Base-by-base conservation (phyloP, 2,329 filamentous ascomycete species). In the Stenocarpella maydis region DNA sequence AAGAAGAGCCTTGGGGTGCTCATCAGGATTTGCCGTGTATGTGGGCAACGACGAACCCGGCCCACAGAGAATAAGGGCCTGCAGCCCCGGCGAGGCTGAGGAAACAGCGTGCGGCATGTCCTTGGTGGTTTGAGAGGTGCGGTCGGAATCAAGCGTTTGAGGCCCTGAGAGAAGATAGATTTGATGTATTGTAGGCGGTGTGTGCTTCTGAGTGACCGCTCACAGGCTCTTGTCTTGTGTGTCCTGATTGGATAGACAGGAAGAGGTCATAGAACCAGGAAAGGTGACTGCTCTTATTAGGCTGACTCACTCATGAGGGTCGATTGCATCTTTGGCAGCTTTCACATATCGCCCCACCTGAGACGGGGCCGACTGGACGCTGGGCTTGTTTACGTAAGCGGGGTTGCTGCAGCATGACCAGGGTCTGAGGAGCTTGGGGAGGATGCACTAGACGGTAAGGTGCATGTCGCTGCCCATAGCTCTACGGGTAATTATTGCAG, bases 11-110 rank as follows among this genome's bases (percentile, higher is more conserved):
- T 96, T 96, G 12, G 93, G 92, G 71, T 92, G 90, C 77, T 95
- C 91, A 80, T 92, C 90, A 6, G 92, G 91, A 71, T 91, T 93
- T 3, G 92, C 90, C 2, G 92, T 95, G 78, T 96, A 95, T 1
- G 93, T 95, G 54, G 91, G 90, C 74, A 96, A 91, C 0, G 91
- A 94, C 10, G 91, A 92, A 67, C 93, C 93, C 28, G 93, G 93
- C 4, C 93, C 93, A 78, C 93, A 96, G 61, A 96, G 86, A 69
- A 96, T 93, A 73, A 96, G 82, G 75, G 92, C 93, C 83, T 95
- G 92, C 74, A 96, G 90, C 82, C 92, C 92, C 69, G 91, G 89
- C 69, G 91, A 86, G 75, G 92, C 90, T 83, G 92, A 90, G 31
- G 90, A 86, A 64, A 89, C 87, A 71, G 91, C 91, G 84, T 94